Percentiles rank a stretch among this genome's conserved stretches.
Conservation (phyloP, 495 filamentous ascomycete genomes). For the Lasiosphaeria miniovina region DNA sequence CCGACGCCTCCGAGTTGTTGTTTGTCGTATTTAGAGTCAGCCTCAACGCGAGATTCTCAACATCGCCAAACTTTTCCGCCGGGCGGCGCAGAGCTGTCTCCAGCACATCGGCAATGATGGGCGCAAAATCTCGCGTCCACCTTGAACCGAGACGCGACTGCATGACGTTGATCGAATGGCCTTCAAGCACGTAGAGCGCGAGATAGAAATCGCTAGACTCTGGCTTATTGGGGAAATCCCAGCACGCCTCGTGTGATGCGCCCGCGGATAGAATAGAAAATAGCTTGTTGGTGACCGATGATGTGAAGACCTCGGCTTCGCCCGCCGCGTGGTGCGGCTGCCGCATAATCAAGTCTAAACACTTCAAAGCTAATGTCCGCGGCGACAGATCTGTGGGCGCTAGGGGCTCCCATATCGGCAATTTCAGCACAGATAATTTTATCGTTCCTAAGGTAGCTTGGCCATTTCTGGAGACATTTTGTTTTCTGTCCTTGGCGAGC, state of each 20-base stretch:
- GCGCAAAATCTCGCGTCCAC: conserved; percentile 41
- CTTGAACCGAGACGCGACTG: conserved; percentile 30
- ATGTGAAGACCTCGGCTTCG: conserved; percentile 50
- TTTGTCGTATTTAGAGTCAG: conserved; percentile 87
- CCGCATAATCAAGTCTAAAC: conserved; percentile 58
- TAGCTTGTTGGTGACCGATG: conserved; percentile 47
- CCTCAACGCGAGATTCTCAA: conserved; percentile 53
- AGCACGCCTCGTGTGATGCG: conserved; percentile 29
- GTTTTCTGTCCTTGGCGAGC: conserved; percentile 59
- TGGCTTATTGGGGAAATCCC: conserved; percentile 32
- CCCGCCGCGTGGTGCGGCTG: conserved; percentile 49
- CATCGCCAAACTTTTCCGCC: conserved; percentile 28
- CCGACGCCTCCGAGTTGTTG: conserved; percentile 65
- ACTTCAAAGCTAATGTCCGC: conserved; percentile 60
- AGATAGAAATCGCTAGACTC: conserved; percentile 40
- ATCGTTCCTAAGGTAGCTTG: conserved; percentile 54
- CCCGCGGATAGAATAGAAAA: conserved; percentile 46
- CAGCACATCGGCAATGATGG: conserved; percentile 38
- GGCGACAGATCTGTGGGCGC: conserved; percentile 54
- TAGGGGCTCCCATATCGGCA: conserved; percentile 56
- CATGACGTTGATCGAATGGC: conserved; percentile 41
- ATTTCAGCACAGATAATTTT: conserved; percentile 44
- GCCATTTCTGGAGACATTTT: conserved; percentile 65
- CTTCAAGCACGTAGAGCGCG: conserved; percentile 40
- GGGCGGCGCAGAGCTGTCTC: conserved; percentile 32